phyloP scores from a whole-genome alignment of 192 early-diverging fungal species.

The Gigaspora rosea region DNA sequence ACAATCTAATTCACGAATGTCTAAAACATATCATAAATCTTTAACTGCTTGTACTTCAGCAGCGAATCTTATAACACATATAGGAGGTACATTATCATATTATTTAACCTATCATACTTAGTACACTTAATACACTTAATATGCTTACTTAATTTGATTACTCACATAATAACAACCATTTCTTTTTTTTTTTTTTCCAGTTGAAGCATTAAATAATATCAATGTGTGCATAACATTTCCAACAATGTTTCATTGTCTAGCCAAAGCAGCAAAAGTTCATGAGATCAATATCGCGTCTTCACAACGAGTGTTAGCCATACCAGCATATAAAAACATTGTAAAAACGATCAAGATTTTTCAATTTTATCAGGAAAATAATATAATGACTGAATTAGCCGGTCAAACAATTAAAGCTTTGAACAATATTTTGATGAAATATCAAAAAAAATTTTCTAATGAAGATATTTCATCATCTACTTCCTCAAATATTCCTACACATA shows the following conservation, averaged over 20 bases:
- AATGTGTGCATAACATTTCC: slow-evolving; percentile 17
- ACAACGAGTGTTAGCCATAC: slow-evolving; percentile 8
- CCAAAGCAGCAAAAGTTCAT: slow-evolving; percentile 30
- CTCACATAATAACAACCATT: too few species aligned
- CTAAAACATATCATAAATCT: slow-evolving; percentile 13
- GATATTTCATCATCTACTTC: not conserved
- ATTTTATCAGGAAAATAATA: slow-evolving; percentile 22
- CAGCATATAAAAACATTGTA: slow-evolving; percentile 17
- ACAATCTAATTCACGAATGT: not conserved
- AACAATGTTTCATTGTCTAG: slow-evolving; percentile 26
- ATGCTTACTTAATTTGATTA: too few species aligned
- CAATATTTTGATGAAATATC: slow-evolving; percentile 3
- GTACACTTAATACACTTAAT: too few species aligned
- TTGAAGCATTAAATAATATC: slow-evolving; percentile 24
- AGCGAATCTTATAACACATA: slow-evolving; percentile 18
- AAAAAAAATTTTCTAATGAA: slow-evolving; percentile 13
- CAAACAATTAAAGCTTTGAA: slow-evolving; percentile 19
- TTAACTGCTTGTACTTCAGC: slow-evolving; percentile 18
- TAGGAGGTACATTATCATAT: slow-evolving; percentile 22
- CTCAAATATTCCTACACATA: not conserved
- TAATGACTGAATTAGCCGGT: slow-evolving; percentile 21
- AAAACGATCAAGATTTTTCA: slow-evolving; percentile 17
- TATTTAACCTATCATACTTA: not conserved
- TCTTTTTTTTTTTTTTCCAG: slow-evolving; percentile 16
- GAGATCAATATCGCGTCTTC: slow-evolving; percentile 8